Base-by-base conservation (phyloP, 805 yeast species). In the Geotrichum ghanense region DNA sequence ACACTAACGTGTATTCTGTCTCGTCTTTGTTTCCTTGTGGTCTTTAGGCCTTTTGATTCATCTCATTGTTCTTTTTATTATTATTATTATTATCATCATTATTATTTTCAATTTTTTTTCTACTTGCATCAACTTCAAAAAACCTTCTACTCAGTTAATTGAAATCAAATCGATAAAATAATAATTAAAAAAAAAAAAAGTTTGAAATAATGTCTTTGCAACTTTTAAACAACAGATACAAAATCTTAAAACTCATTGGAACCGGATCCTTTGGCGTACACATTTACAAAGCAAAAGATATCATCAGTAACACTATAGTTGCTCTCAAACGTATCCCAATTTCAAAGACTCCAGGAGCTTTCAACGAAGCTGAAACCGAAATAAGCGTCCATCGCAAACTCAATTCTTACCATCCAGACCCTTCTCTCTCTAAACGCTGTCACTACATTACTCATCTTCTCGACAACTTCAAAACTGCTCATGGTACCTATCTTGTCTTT, bases 231-330 rank as follows among this genome's bases (percentile, higher is more conserved):
- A 70, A 70, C 46, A 69, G 83, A 47, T 89, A 87, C 65, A 67
- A 69, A 48, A 81, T 81, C 56, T 70, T 87, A 20, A 51, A 63
- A 16, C 60, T 58, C 59, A 76, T 89, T 49, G 84, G 88, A 58
- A 89, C 86, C 62, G 97, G 97, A 25, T 86, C 97, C 0, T 90
- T 86, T 63, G 97, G 97, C 45, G 75, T 83, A 42, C 37, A n/a
- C 37, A 97, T 90, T 6, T 79, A 94, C 2, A 71, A 90, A 22
- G 97, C 95, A 7, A 79, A 78, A 56, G 95, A 89, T 62, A 54
- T 63, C 3, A 53, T n/a, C 20, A 43, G 55, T 20, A 70, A 72
- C 22, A 64, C 68, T 34, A 67, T 83, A 43, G 94, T 84, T 23
- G 97, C 97, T 2, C 78, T 90, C 50, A 89, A 90, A 65, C 85